These are phyloP conservation scores for Debaryomyces fabryi DNA, from an alignment of 1,139 yeast genomes.

Conservation along the genomic window DNA sequence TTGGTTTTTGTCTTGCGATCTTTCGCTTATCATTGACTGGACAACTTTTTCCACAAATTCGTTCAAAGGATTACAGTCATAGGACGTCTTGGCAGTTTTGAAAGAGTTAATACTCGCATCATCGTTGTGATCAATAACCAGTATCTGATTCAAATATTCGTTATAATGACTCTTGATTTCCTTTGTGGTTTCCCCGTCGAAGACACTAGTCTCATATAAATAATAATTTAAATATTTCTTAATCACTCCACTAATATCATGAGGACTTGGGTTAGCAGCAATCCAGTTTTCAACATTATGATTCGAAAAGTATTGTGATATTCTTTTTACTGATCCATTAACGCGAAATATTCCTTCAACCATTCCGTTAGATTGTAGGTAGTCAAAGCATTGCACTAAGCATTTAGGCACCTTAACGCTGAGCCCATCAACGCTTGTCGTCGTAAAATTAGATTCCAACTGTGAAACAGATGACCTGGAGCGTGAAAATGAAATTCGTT, in stretches of 20 bases:
- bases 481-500: conserved; percentile 1
- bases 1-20: conserved; percentile 7
- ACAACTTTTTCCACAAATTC: conserved; percentile 9
- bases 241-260: conserved; percentile 25
- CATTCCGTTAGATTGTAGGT: conserved; percentile 20
- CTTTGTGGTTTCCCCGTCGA: conserved; percentile 16
- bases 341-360: conserved; percentile 33
- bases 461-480: conserved; percentile 4
- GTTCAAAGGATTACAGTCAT: conserved; percentile 4
- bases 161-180: conserved; percentile 12
- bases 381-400: conserved; percentile 23
- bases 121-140: background rate
- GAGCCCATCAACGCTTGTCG: background rate
- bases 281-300: conserved; percentile 19
- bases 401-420: conserved; percentile 20
- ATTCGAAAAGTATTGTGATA: conserved; percentile 19
- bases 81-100: conserved; percentile 11
- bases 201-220: conserved; percentile 14
- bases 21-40: conserved; percentile 5
- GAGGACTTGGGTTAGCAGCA: conserved; percentile 17
- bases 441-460: background rate
- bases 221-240: conserved; percentile 19
- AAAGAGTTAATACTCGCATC: conserved; percentile 9
- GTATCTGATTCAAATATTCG: conserved; percentile 1
- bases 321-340: conserved; percentile 30